Evolutionary conservation across 257 asterid species (phyloP), one percentile per base, ranked within the genome.

Genomic region (Voacanga thouarsii): DNA sequence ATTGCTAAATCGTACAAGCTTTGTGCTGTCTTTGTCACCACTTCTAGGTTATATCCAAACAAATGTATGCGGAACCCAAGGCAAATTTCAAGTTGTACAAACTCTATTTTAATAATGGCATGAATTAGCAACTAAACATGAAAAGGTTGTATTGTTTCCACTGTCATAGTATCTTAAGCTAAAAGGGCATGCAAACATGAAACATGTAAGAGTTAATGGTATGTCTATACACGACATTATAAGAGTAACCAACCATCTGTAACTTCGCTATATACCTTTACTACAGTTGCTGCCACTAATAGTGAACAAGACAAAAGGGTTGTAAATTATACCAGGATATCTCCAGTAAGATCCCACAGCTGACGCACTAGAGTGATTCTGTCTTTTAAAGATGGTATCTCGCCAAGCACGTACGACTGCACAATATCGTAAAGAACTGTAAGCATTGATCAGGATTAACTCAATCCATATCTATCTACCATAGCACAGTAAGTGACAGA

Each of bases 361-460:
- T 91, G 97, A 80, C 98, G 99, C 76, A 91, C 96, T 37, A 90
- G 90, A 44, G 97, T 88, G 80, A 93, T 93, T 86, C 97, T 90
- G 90, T 91, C 99, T 87, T 90, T 83, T 30, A 90, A 65, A 44
- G 99, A 95, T 70, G 99, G 98, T 84, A 95, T 86, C 89, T 95
- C 99, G 47, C 99, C 98, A 64, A 93, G 96, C 83, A 95, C 99
- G 49, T 95, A 91, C 23, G 99, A 95, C 99, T 95, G 84, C 83
- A 75, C 77, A 82, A 75, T 55, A 89, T 56, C 53, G 51, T 45
- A 64, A 21, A 72, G 41, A 63, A 82, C 76, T 79, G 37, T 37
- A 30, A 66, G 74, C 53, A 37, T 18, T 30, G 12, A 76, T 44
- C 51, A 78, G 61, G 57, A 45, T 7, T 26, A 53, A 16, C 60